Conservation (phyloP, 306 rosid genomes). For the Begonia masoniana region DNA sequence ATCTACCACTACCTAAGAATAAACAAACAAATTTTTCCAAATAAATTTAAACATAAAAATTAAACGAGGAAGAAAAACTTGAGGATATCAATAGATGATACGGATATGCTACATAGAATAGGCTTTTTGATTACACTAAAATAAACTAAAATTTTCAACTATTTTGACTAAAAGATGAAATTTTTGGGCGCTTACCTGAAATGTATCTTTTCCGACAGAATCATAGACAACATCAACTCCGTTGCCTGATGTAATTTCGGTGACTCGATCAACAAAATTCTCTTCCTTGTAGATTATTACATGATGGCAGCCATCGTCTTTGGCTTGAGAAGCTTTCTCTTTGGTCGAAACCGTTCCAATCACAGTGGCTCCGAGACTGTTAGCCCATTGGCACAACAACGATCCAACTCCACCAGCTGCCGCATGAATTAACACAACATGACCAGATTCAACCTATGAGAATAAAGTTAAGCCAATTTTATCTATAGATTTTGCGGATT, state of each 20-base stretch:
- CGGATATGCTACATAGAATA: no score
- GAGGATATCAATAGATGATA: no score
- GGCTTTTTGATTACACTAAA: no score
- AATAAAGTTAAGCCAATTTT: background rate
- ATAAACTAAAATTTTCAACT: background rate
- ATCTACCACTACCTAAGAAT: no score
- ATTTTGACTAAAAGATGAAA: conserved; percentile 1
- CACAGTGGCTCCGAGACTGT: conserved; percentile 82
- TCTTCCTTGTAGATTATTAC: conserved; percentile 55
- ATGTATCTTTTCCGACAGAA: conserved; percentile 88
- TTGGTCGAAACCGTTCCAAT: conserved; percentile 74
- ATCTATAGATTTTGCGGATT: background rate
- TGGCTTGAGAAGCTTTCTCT: conserved; percentile 89
- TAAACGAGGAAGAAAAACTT: no score
- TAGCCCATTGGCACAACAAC: conserved; percentile 89
- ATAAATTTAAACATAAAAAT: no score
- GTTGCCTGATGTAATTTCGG: conserved; percentile 59
- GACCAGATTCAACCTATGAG: conserved; percentile 63
- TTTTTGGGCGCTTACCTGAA: conserved; percentile 36
- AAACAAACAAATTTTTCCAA: no score
- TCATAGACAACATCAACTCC: conserved; percentile 94
- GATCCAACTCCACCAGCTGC: conserved; percentile 99
- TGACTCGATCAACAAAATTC: conserved; percentile 71
- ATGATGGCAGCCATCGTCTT: conserved; percentile 84
- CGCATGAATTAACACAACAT: conserved; percentile 72